A percentile compares a stretch with the other conserved stretches of the same genome.
Conservation (phyloP, 2,329 filamentous ascomycete species). For the Rhinocladiella mackenziei region DNA sequence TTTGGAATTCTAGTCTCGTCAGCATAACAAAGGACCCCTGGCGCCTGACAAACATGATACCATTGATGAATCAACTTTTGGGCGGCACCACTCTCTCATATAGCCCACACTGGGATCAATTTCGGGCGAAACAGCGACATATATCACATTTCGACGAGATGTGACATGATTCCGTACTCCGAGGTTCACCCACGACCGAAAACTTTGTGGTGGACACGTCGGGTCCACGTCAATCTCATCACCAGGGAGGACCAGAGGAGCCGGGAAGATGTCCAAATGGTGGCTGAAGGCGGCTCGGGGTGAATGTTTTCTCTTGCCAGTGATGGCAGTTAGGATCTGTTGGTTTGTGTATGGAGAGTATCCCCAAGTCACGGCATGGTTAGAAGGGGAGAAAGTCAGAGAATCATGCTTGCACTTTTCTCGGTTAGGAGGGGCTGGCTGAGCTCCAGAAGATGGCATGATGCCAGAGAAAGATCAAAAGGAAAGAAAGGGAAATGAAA, state of each 20-base stretch:
- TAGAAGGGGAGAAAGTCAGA: neutral
- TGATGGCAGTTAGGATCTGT: conserved; percentile 7
- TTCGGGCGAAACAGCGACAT: conserved; percentile 49
- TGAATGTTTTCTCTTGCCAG: conserved; percentile 5
- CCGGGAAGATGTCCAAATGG: conserved; percentile 47
- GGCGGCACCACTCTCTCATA: conserved; percentile 40
- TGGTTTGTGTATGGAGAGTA: neutral
- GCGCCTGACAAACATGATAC: too few species aligned
- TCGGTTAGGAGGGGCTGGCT: too few species aligned
- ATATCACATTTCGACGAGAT: conserved; percentile 47
- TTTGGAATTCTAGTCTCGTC: too few species aligned
- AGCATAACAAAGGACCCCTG: too few species aligned
- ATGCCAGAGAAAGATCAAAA: too few species aligned
- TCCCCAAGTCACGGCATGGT: neutral
- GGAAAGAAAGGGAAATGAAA: too few species aligned
- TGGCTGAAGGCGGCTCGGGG: neutral
- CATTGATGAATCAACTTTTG: too few species aligned
- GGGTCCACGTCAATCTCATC: conserved; percentile 57
- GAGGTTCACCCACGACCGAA: conserved; percentile 49
- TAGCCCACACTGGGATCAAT: conserved; percentile 37
- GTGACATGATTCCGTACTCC: conserved; percentile 51
- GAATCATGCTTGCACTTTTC: neutral
- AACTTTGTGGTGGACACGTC: conserved; percentile 49
- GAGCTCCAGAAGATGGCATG: too few species aligned
- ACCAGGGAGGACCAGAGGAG: conserved; percentile 55